Evolutionary conservation across 192 early-diverging fungal species (phyloP), one percentile per base, ranked within the genome.

Genomic region (Coemansia biformis): DNA sequence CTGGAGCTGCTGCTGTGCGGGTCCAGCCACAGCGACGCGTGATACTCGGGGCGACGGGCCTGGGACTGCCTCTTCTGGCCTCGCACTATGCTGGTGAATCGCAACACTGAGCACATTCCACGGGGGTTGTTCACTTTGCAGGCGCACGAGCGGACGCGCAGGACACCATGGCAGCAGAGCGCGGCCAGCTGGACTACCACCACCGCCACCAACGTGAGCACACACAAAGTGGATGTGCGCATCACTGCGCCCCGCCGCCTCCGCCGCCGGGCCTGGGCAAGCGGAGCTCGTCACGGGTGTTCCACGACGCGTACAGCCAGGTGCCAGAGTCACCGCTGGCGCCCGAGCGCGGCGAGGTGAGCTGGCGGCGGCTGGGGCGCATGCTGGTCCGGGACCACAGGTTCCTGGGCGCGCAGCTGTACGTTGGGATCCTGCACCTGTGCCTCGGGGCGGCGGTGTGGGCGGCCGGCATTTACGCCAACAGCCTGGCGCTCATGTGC

Each of bases 401-500:
- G 21, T 68, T 61, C 31, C 29, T 68, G 2, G 66, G 66, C 9
- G 31, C 43, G 8, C 58, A 39, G 4, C 39, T 68, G 12, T 68
- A 68, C 46, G 32, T 41, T 15, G 26, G 48, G 4, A 15, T 38
- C 13, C n/a, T 48, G 8, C 66, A 68, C 34, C 38, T 56, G 18
- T 15, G 22, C 13, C 40, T 53, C 5, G 66, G 58, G 13, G 39
- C 53, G 14, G 16, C 14, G 0, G 28, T 61, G 15, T 68, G 66
- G 58, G 48, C 45, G 11, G 34, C 46, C 1, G 66, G 58, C 28
- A 52, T 68, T 32, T 38, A 39, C 39, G 42, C 38, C 1, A 52
- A 38, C 11, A 68, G 66, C 46, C 30, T 68, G 42, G 48, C 66
- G 32, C 35, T 57, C 9, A 56, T 57, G 59, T 46, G 58, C 36